Conservation (phyloP, 345 rosid species). For the Camelina hispida region DNA sequence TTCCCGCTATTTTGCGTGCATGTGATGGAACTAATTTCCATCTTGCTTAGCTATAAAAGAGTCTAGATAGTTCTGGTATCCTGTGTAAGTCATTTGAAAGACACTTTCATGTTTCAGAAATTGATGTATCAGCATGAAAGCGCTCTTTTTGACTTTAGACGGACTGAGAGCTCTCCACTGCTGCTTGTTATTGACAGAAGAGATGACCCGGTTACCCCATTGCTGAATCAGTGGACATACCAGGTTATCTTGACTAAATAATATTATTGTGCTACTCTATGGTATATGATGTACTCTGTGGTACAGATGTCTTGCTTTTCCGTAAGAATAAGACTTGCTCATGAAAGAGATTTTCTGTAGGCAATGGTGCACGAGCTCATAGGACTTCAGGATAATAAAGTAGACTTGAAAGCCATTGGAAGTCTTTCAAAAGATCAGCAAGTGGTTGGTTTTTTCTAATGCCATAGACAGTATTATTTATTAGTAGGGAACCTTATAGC, state of each 20-base stretch:
- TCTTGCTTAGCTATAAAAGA: constrained; percentile 4
- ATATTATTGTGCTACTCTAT: constrained; percentile 19
- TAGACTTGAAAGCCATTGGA: constrained; percentile 73
- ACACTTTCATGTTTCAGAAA: constrained; percentile 61
- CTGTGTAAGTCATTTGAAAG: constrained; percentile 22
- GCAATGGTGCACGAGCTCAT: constrained; percentile 98
- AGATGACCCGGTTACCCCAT: constrained; percentile 95
- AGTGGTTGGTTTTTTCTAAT: constrained; percentile 49
- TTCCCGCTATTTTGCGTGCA: constrained; percentile 7
- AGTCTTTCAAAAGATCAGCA: constrained; percentile 84
- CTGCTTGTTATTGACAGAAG: constrained; percentile 89
- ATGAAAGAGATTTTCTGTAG: constrained; percentile 49
- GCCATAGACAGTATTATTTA: not conserved
- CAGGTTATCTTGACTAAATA: constrained; percentile 58
- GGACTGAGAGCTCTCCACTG: constrained; percentile 87
- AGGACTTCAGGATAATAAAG: constrained; percentile 93
- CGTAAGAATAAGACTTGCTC: constrained; percentile 38
- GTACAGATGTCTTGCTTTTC: constrained; percentile 18
- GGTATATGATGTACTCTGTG: constrained; percentile 23
- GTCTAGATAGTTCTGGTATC: not conserved
- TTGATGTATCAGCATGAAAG: constrained; percentile 99
- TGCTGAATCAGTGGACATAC: constrained; percentile 98
- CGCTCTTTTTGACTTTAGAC: constrained; percentile 92
- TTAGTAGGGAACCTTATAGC: constrained; percentile 21
- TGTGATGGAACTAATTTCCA: not conserved